phyloP scores from a whole-genome alignment of 352 stramenopile species.

The Pythium sukuiense region DNA sequence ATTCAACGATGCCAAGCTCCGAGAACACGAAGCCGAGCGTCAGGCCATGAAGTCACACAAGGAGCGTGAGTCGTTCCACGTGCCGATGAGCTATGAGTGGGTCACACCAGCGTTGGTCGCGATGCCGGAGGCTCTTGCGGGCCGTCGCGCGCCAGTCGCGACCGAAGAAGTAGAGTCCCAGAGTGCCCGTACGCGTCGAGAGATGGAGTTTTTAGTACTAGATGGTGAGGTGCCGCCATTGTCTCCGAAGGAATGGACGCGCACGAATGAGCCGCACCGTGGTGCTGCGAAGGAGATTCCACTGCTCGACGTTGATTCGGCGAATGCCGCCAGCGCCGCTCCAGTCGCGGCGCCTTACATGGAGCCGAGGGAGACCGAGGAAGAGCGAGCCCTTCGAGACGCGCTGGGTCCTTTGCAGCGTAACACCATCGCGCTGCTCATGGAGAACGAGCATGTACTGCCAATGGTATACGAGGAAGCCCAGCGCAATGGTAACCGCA shows the following conservation, averaged over 20 bases:
- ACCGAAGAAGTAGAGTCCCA: conserved; percentile 74
- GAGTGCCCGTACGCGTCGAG: conserved; percentile 61
- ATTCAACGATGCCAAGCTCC: conserved; percentile 84
- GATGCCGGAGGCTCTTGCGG: conserved; percentile 57
- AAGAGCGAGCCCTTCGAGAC: conserved; percentile 61
- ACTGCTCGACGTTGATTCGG: conserved; percentile 52
- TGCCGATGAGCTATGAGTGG: conserved; percentile 64
- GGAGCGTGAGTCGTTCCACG: conserved; percentile 47
- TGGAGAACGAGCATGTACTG: conserved; percentile 75
- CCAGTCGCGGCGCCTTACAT: conserved; percentile 12
- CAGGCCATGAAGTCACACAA: conserved; percentile 68
- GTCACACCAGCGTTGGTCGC: conserved; percentile 55
- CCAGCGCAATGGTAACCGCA: conserved; percentile 73
- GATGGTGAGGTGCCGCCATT: conserved; percentile 74
- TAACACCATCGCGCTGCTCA: conserved; percentile 67
- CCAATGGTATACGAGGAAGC: conserved; percentile 80
- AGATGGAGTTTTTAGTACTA: conserved; percentile 84
- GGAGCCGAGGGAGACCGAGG: conserved; percentile 40
- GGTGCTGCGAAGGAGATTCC: conserved; percentile 62
- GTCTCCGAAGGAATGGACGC: conserved; percentile 81
- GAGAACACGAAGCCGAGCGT: conserved; percentile 78
- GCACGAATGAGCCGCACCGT: conserved; percentile 61
- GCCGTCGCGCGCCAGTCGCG: conserved; percentile 31
- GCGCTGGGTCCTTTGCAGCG: conserved; percentile 69
- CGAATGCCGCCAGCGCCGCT: conserved; percentile 19